These are phyloP conservation scores for Calonectria fujianensis DNA, from an alignment of 2,329 filamentous ascomycete species.

Conservation along the genomic window DNA sequence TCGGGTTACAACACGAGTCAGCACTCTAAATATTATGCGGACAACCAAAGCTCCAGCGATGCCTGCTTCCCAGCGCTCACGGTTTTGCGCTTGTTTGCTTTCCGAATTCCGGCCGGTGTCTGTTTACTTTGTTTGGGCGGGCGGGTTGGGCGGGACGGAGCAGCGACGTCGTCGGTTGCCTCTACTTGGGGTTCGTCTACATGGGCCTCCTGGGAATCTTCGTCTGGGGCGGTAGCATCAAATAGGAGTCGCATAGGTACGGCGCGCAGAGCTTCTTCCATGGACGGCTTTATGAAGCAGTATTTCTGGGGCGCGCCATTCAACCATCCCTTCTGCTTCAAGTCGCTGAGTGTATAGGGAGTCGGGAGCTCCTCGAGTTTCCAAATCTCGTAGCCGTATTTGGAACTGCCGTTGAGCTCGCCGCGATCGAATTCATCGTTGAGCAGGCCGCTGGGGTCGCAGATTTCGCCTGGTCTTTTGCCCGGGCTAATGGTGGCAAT, in stretches of 20 bases:
- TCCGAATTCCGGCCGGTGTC: not conserved
- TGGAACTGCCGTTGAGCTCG: not conserved
- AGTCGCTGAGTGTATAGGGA: not conserved
- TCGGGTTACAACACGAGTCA: not conserved
- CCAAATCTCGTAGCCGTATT: slow-evolving; percentile 11
- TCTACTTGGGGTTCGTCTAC: not conserved
- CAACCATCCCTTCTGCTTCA: slow-evolving; percentile 22
- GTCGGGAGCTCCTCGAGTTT: slow-evolving; percentile 18
- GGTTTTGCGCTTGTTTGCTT: not conserved
- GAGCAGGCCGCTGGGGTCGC: slow-evolving; percentile 6
- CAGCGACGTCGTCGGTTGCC: not conserved
- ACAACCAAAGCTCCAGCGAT: slow-evolving; percentile 3
- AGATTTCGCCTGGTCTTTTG: slow-evolving; percentile 69
- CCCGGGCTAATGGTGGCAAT: slow-evolving; percentile 70
- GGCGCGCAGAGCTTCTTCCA: not conserved
- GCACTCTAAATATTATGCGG: not conserved
- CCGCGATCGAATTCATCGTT: slow-evolving; percentile 10
- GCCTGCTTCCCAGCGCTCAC: not conserved
- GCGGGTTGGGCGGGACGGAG: not conserved
- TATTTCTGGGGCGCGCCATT: slow-evolving; percentile 14
- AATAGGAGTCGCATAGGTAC: not conserved
- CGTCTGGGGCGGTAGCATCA: not conserved
- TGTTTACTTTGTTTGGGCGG: not conserved
- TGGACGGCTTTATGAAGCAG: slow-evolving; percentile 9
- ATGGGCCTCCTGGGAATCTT: not conserved